Conservation (phyloP, 768 basidiomycete genomes). For the Phylloporus rhodoxanthus region DNA sequence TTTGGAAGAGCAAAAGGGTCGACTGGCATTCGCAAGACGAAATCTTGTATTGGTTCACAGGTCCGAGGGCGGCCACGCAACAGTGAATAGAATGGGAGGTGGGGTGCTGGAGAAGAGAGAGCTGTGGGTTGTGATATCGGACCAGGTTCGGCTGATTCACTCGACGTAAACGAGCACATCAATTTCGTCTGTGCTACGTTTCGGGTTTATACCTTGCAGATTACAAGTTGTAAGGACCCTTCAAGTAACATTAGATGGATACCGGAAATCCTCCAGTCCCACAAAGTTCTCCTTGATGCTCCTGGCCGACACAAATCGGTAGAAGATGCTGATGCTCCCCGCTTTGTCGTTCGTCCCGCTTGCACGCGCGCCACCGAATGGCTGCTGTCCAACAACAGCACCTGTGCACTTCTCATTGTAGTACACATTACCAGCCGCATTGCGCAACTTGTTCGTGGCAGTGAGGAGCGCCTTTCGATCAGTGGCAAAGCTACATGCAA, state of each 20-base stretch:
- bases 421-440: constrained; percentile 94
- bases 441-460: constrained; percentile 78
- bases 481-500: constrained; percentile 59
- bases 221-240: too few species aligned
- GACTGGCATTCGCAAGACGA: too few species aligned
- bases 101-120: background rate
- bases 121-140: background rate
- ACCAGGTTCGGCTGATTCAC: background rate
- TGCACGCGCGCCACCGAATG: constrained; percentile 89
- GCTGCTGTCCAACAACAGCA: constrained; percentile 96
- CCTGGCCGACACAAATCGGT: constrained; percentile 80
- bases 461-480: constrained; percentile 76
- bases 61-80: constrained; percentile 3
- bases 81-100: background rate
- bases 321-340: constrained; percentile 71
- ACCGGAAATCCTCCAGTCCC: constrained; percentile 68
- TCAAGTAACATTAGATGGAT: constrained; percentile 81
- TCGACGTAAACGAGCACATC: too few species aligned
- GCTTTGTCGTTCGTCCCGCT: constrained; percentile 99
- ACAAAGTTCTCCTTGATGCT: constrained; percentile 98
- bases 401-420: constrained; percentile 98
- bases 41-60: background rate
- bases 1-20: constrained; percentile 6
- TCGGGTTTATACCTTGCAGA: too few species aligned
- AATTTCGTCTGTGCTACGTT: too few species aligned